phyloP scores from a whole-genome alignment of 192 early-diverging fungal genomes.

The Haplosporangium gracile region DNA sequence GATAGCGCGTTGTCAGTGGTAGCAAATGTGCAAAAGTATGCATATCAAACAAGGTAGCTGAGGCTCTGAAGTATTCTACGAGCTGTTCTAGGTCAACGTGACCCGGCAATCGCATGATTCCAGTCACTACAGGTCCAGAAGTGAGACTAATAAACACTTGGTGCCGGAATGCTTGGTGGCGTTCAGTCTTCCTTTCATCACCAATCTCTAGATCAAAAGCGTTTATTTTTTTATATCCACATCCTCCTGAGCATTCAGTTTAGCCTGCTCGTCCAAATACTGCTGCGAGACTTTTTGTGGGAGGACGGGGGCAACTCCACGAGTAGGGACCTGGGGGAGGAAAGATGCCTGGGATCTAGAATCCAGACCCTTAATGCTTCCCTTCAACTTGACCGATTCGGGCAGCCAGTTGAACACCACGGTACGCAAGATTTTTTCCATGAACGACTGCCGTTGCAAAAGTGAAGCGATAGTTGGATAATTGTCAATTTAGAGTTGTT shows the following conservation, averaged over 20 bases:
- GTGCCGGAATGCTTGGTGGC: background rate
- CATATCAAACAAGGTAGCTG: too few species aligned
- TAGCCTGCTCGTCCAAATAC: background rate
- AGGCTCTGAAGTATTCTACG: too few species aligned
- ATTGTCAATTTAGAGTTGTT: too few species aligned
- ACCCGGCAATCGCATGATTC: background rate
- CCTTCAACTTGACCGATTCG: background rate
- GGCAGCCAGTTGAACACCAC: conserved; percentile 8
- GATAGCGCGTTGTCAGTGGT: too few species aligned
- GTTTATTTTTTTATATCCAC: too few species aligned
- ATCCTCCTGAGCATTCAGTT: too few species aligned
- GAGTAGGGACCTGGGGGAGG: background rate
- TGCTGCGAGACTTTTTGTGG: background rate
- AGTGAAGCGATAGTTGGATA: too few species aligned
- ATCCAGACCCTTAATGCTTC: background rate
- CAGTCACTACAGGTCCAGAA: background rate
- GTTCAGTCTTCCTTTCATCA: too few species aligned
- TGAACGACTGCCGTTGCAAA: background rate
- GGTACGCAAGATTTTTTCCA: background rate
- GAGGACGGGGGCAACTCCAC: background rate
- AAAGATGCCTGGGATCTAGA: background rate
- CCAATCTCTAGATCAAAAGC: too few species aligned
- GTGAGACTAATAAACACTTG: background rate
- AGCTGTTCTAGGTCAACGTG: too few species aligned
- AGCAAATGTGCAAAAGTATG: too few species aligned